Percentiles rank a stretch among this genome's conserved stretches.
These are phyloP conservation scores for Alnus glutinosa DNA, from an alignment of 306 rosid genomes.

Conservation along the genomic window DNA sequence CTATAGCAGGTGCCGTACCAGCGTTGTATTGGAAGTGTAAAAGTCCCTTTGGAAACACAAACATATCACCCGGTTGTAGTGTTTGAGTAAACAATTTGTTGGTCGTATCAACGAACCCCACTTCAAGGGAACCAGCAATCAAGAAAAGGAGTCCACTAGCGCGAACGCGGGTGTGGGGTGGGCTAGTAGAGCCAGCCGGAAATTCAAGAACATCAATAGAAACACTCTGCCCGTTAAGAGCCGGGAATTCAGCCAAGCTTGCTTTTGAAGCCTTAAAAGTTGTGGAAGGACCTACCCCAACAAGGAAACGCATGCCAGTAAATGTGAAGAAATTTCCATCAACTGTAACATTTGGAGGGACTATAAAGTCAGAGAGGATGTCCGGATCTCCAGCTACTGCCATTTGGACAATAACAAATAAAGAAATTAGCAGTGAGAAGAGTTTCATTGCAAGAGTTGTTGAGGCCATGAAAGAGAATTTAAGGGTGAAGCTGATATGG, in stretches of 20 bases:
- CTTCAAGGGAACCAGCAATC: constrained; percentile 40
- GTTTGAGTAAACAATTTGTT: constrained; percentile 50
- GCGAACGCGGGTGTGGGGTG: constrained; percentile 55
- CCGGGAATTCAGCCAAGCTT: constrained; percentile 41
- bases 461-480: background rate
- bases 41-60: constrained; percentile 58
- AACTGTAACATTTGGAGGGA: constrained; percentile 12
- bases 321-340: constrained; percentile 54
- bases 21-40: constrained; percentile 52
- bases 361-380: constrained; percentile 42
- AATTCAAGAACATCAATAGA: constrained; percentile 24
- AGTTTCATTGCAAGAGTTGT: constrained; percentile 4
- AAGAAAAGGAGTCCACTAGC: constrained; percentile 50
- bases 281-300: constrained; percentile 1
- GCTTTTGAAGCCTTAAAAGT: constrained; percentile 43
- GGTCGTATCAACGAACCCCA: constrained; percentile 52
- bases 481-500: background rate
- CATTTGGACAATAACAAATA: constrained; percentile 24
- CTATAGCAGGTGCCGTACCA: background rate
- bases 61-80: constrained; percentile 42
- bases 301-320: constrained; percentile 34
- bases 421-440: constrained; percentile 26
- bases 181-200: constrained; percentile 37
- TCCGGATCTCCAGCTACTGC: constrained; percentile 45
- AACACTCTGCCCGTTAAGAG: constrained; percentile 33